A percentile compares a stretch with the other conserved stretches of the same genome.
Evolutionary conservation across 768 basidiomycete genomes (phyloP).

Genomic region (Amyloporia xantha): DNA sequence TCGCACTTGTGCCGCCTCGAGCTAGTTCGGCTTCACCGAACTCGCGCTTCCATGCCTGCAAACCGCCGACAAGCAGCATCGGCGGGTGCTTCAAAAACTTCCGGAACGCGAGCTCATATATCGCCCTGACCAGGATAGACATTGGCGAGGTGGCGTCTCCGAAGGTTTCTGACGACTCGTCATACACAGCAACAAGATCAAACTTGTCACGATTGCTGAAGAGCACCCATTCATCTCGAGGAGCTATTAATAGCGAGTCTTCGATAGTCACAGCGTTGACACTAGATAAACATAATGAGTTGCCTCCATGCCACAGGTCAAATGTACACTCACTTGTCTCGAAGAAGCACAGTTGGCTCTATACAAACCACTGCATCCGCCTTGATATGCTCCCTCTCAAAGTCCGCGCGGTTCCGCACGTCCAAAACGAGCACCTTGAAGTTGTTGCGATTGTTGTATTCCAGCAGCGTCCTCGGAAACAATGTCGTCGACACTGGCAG

Average conservation of each 20-base stretch:
- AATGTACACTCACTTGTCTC: constrained; percentile 50
- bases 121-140: constrained; percentile 55
- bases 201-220: constrained; percentile 85
- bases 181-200: constrained; percentile 84
- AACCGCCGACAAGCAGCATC: constrained; percentile 78
- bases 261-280: constrained; percentile 64
- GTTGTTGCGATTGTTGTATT: constrained; percentile 45
- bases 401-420: constrained; percentile 72
- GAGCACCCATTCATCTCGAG: constrained; percentile 61
- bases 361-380: constrained; percentile 70
- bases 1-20: constrained; percentile 13
- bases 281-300: constrained; percentile 30
- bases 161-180: constrained; percentile 51
- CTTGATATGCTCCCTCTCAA: constrained; percentile 66
- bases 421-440: constrained; percentile 72
- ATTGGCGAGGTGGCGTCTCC: constrained; percentile 45
- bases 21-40: constrained; percentile 38
- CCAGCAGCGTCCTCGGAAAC: constrained; percentile 49
- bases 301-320: neutral
- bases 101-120: constrained; percentile 68
- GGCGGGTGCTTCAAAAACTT: constrained; percentile 71
- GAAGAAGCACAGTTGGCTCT: constrained; percentile 70
- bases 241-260: constrained; percentile 63
- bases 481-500: constrained; percentile 58
- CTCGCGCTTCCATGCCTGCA: constrained; percentile 70